phyloP scores from a whole-genome alignment of 441 rosid genomes.

The Populus hybrid region DNA sequence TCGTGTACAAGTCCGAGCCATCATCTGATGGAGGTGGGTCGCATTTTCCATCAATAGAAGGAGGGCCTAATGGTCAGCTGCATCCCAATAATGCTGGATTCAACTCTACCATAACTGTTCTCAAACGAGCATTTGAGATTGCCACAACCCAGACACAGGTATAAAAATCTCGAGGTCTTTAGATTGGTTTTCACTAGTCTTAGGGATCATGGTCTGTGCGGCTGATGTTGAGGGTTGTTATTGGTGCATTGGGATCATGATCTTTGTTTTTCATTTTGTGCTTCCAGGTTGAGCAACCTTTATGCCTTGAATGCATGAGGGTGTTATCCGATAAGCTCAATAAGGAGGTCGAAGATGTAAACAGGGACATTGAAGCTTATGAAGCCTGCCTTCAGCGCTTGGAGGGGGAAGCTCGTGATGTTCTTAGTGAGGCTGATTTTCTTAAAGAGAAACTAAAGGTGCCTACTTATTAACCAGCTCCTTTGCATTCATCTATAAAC shows the following conservation, averaged over 20 bases:
- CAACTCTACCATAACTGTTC: slow-evolving; percentile 67
- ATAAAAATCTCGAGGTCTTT: slow-evolving; percentile 14
- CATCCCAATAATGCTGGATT: slow-evolving; percentile 76
- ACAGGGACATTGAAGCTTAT: slow-evolving; percentile 84
- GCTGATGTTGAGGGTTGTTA: slow-evolving; percentile 9
- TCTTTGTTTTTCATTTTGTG: slow-evolving; percentile 16
- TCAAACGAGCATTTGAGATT: slow-evolving; percentile 84
- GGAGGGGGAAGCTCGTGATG: slow-evolving; percentile 70
- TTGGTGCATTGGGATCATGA: slow-evolving; percentile 1
- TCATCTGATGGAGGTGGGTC: slow-evolving; percentile 60
- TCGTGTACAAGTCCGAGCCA: slow-evolving; percentile 82
- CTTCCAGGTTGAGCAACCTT: slow-evolving; percentile 90
- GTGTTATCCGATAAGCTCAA: slow-evolving; percentile 91
- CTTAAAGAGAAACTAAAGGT: slow-evolving; percentile 87
- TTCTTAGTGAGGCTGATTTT: slow-evolving; percentile 89
- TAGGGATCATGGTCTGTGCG: neutral
- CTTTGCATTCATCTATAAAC: neutral
- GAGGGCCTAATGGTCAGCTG: slow-evolving; percentile 54
- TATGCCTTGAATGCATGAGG: slow-evolving; percentile 97
- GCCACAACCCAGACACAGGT: slow-evolving; percentile 94
- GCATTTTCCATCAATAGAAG: slow-evolving; percentile 54
- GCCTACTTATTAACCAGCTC: neutral
- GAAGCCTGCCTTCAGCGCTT: slow-evolving; percentile 76
- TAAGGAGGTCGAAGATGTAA: slow-evolving; percentile 93
- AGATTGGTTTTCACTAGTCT: neutral